Evolutionary conservation across 2,329 filamentous ascomycete species (phyloP).

Genomic region (Trichoderma koningii): DNA sequence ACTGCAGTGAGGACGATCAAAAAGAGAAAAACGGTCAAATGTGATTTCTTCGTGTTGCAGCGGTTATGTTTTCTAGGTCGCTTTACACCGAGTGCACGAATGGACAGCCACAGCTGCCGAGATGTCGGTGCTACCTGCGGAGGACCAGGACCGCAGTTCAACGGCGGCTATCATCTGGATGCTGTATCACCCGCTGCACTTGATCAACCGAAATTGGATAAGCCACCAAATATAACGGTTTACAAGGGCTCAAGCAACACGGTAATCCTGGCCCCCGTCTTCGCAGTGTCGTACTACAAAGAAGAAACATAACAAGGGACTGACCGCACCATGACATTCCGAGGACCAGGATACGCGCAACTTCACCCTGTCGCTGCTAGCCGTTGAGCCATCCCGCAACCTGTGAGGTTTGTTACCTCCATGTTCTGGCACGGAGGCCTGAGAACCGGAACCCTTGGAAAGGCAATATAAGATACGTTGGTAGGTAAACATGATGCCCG

Average conservation of each 20-base stretch:
- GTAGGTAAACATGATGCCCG: not conserved
- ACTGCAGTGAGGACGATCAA: constrained; percentile 7
- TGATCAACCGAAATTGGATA: too few species aligned
- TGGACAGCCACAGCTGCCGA: not conserved
- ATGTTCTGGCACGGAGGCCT: not conserved
- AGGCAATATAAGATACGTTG: not conserved
- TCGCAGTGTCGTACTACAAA: not conserved
- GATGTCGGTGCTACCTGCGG: not conserved
- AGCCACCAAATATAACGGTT: too few species aligned
- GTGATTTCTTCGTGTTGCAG: not conserved
- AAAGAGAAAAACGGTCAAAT: not conserved
- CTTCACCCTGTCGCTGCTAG: not conserved
- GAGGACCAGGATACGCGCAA: not conserved
- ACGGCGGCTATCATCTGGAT: not conserved
- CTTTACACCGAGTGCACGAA: not conserved
- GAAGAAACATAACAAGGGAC: not conserved
- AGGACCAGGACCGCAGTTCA: not conserved
- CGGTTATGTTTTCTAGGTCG: not conserved
- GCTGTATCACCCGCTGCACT: not conserved
- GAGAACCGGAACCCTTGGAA: not conserved
- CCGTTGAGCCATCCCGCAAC: not conserved
- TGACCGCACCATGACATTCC: not conserved
- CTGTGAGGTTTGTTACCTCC: not conserved
- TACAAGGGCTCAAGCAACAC: too few species aligned
- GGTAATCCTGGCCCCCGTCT: too few species aligned